phyloP scores from a whole-genome alignment of 345 rosid species.

The Eutrema japonicum region DNA sequence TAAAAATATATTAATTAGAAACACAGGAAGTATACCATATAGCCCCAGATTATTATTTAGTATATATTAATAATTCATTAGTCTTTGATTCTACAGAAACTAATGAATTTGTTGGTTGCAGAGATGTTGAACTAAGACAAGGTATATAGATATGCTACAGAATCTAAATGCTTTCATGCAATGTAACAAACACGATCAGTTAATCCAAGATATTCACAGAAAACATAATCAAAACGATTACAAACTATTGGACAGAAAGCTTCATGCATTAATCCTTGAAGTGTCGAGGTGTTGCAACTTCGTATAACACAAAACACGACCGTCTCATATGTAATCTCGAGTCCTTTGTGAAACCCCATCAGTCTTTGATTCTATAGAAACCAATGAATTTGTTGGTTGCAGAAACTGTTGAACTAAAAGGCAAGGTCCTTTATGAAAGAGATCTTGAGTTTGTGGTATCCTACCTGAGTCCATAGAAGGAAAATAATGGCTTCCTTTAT shows the following conservation, averaged over 20 bases:
- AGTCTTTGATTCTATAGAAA: background rate
- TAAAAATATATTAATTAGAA: too few relatives aligned
- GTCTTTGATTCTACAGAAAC: background rate
- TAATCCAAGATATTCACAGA: too few relatives aligned
- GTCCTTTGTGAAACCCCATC: constrained; percentile 36
- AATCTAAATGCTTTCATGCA: too few relatives aligned
- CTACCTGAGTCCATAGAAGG: constrained; percentile 8
- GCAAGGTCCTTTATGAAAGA: background rate
- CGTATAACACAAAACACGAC: constrained; percentile 34
- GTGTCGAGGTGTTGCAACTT: constrained; percentile 20
- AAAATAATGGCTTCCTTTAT: constrained; percentile 8
- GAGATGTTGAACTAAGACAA: constrained; percentile 20
- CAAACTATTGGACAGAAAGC: background rate
- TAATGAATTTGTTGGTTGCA: background rate
- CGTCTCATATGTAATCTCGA: constrained; percentile 26
- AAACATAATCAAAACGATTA: background rate
- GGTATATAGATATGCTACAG: background rate
- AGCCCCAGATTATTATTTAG: too few relatives aligned
- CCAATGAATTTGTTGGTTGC: background rate
- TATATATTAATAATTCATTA: constrained; percentile 1
- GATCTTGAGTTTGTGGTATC: constrained; percentile 12
- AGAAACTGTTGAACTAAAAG: constrained; percentile 8
- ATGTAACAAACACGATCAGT: too few relatives aligned
- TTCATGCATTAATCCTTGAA: constrained; percentile 22
- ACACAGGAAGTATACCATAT: too few relatives aligned